These are phyloP conservation scores for Trichoderma reesei DNA, from an alignment of 495 filamentous ascomycete genomes.

Conservation along the genomic window DNA sequence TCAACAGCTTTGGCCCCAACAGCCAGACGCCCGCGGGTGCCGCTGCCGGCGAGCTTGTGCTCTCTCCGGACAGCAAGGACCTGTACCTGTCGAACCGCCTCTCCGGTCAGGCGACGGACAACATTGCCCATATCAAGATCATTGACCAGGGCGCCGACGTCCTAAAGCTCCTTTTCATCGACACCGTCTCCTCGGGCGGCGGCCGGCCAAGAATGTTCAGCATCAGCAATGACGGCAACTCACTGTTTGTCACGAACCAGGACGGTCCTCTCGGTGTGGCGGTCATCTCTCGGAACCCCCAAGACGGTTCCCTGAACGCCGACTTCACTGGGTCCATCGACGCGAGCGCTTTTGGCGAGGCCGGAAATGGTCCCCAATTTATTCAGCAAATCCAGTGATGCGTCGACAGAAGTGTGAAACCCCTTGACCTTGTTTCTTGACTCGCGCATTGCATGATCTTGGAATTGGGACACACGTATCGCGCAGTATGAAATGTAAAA, in stretches of 20 bases:
- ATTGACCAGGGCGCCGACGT: background rate
- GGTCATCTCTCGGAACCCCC: constrained; percentile 17
- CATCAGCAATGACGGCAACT: constrained; percentile 17
- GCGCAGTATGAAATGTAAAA: too few species aligned
- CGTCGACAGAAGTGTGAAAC: background rate
- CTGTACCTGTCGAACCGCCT: constrained; percentile 29
- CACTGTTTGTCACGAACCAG: constrained; percentile 26
- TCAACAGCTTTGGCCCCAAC: constrained; percentile 25
- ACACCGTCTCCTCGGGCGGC: constrained; percentile 19
- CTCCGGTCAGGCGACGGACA: constrained; percentile 24
- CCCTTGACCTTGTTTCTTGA: background rate
- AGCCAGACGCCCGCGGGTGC: constrained; percentile 16
- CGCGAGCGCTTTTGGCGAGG: background rate
- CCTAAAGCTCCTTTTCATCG: constrained; percentile 17
- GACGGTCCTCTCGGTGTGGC: constrained; percentile 20
- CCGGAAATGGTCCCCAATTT: background rate
- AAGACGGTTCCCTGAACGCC: background rate
- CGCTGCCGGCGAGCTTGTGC: constrained; percentile 21
- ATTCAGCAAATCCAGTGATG: constrained; percentile 1
- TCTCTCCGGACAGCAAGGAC: constrained; percentile 22
- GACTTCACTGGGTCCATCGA: background rate
- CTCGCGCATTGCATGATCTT: background rate
- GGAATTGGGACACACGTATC: too few species aligned
- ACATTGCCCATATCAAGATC: constrained; percentile 25
- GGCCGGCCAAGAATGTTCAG: constrained; percentile 25